These are phyloP conservation scores for Quercus tomentella DNA, from an alignment of 331 rosid species.

Conservation along the genomic window DNA sequence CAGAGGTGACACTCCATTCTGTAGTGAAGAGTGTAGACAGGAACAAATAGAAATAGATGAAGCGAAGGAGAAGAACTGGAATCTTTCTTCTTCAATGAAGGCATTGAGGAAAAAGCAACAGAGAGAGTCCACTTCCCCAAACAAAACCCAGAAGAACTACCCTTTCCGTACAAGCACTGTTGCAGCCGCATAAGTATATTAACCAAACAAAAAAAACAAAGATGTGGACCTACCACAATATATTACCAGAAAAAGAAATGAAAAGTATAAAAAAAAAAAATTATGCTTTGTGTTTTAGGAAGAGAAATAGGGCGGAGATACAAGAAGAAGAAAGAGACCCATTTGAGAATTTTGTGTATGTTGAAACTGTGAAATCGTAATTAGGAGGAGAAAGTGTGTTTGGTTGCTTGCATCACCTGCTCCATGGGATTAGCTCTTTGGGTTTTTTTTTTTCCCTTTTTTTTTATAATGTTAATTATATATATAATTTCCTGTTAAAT, in stretches of 20 bases:
- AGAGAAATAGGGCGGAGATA: slow-evolving; percentile 24
- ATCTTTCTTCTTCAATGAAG: slow-evolving; percentile 59
- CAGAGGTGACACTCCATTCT: slow-evolving; percentile 97
- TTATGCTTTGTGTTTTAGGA: slow-evolving; percentile 4
- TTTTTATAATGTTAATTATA: neutral
- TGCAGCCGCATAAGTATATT: slow-evolving; percentile 60
- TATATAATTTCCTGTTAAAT: neutral
- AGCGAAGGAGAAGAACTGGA: slow-evolving; percentile 62
- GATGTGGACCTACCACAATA: neutral
- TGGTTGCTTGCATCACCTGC: slow-evolving; percentile 33
- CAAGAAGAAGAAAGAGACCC: slow-evolving; percentile 22
- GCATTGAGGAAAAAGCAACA: slow-evolving; percentile 71
- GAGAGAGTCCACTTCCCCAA: slow-evolving; percentile 58
- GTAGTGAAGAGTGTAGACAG: slow-evolving; percentile 87
- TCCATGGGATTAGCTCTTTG: slow-evolving; percentile 42
- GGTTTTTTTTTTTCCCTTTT: neutral
- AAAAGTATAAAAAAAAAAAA: neutral
- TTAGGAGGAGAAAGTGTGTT: slow-evolving; percentile 3
- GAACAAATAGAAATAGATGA: slow-evolving; percentile 81
- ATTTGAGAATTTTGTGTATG: slow-evolving; percentile 13
- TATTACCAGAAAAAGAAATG: neutral
- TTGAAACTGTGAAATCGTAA: slow-evolving; percentile 33
- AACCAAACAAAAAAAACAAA: neutral
- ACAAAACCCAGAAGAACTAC: slow-evolving; percentile 43
- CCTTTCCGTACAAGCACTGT: slow-evolving; percentile 60